Conservation (phyloP, 768 basidiomycete species). For the Pleurotus djamor region DNA sequence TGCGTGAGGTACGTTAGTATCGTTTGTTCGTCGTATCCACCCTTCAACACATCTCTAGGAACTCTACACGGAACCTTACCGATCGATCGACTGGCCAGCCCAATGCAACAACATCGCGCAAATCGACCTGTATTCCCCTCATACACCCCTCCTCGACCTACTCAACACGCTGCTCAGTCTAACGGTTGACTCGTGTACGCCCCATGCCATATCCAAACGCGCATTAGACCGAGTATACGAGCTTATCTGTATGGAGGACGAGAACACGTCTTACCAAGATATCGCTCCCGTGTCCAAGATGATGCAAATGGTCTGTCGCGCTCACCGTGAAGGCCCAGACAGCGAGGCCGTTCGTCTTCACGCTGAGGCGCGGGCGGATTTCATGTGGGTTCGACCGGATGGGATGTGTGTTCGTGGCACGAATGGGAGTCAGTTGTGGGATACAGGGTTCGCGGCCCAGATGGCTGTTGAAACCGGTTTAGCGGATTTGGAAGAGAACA, state of each 20-base stretch:
- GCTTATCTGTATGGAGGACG: conserved; percentile 85
- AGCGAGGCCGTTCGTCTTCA: conserved; percentile 79
- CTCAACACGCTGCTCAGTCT: conserved; percentile 51
- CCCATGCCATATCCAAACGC: conserved; percentile 69
- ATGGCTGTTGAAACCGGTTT: conserved; percentile 88
- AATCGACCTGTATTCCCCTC: conserved; percentile 84
- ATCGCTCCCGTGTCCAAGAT: conserved; percentile 94
- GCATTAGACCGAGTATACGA: conserved; percentile 72
- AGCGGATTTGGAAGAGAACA: conserved; percentile 68
- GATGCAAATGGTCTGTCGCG: conserved; percentile 88
- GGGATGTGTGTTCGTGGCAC: conserved; percentile 98
- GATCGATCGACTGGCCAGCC: conserved; percentile 84
- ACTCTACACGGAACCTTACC: conserved; percentile 80
- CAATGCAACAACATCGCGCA: conserved; percentile 83
- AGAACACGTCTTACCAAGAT: conserved; percentile 90
- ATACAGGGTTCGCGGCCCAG: conserved; percentile 88
- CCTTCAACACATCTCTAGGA: conserved; percentile 41
- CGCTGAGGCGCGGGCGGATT: conserved; percentile 75
- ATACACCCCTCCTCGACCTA: conserved; percentile 67
- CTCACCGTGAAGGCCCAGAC: conserved; percentile 72
- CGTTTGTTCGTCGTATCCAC: not conserved
- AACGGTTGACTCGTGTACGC: conserved; percentile 59
- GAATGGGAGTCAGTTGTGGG: conserved; percentile 95
- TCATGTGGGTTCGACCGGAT: conserved; percentile 89
- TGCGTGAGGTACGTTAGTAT: conserved; percentile 58